Conservation (phyloP, 2,329 filamentous ascomycete genomes). For the Pyrenochaeta sp. region DNA sequence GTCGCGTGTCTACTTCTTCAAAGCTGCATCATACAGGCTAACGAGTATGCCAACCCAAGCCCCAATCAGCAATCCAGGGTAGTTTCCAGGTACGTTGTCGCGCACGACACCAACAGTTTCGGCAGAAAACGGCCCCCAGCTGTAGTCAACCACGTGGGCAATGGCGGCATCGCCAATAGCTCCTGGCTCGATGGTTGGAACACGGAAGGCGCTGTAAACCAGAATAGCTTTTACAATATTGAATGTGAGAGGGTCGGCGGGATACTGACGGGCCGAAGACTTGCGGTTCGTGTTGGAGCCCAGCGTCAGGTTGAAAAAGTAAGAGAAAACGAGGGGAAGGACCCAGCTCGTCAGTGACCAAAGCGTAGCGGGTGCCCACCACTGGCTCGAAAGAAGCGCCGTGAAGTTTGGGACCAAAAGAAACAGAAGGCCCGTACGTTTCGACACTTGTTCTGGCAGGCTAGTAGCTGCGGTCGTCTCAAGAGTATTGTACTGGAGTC, state of each 20-base stretch:
- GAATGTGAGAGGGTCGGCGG: conserved; percentile 86
- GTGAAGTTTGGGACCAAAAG: conserved; percentile 84
- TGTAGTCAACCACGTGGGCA: conserved; percentile 57
- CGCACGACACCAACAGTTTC: conserved; percentile 70
- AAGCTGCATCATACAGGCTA: conserved; percentile 79
- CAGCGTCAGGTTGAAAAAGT: conserved; percentile 87
- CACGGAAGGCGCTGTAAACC: conserved; percentile 79
- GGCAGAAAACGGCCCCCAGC: conserved; percentile 66
- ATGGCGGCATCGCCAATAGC: conserved; percentile 53
- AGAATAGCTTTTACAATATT: conserved; percentile 87
- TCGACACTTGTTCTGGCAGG: background rate
- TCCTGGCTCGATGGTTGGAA: conserved; percentile 23
- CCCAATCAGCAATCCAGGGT: conserved; percentile 73
- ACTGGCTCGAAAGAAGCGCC: conserved; percentile 74
- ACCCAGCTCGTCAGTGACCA: conserved; percentile 79
- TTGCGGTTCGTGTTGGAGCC: conserved; percentile 60
- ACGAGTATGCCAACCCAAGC: conserved; percentile 72
- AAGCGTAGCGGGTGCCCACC: conserved; percentile 83
- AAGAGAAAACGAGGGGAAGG: conserved; percentile 76
- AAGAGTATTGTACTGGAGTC: conserved; percentile 75
- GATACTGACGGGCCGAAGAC: conserved; percentile 60
- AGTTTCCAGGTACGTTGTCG: conserved; percentile 74
- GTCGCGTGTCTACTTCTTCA: conserved; percentile 61
- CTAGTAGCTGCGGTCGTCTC: conserved; percentile 65
- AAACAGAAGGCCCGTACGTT: background rate